A percentile compares a stretch with the other conserved stretches of the same genome.
These are phyloP conservation scores for Nannizziopsis barbatae DNA, from an alignment of 2,329 filamentous ascomycete genomes.

Conservation along the genomic window DNA sequence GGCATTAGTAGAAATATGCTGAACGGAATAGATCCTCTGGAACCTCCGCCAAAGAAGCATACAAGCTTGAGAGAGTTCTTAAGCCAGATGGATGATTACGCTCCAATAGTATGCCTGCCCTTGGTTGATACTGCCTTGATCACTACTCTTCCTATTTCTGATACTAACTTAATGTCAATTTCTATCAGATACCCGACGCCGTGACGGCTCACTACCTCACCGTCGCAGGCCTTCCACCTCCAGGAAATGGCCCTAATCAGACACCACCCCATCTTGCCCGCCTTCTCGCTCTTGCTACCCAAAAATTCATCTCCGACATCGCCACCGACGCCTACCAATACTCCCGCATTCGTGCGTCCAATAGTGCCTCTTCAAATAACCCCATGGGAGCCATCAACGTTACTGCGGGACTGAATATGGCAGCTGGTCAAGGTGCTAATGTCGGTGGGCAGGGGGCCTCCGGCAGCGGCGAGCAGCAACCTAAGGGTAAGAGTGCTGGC, in stretches of 20 bases:
- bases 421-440: constrained; percentile 45
- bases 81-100: constrained; percentile 94
- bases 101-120: constrained; percentile 67
- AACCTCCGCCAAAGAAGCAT: constrained; percentile 70
- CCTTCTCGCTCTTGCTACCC: constrained; percentile 89
- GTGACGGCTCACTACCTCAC: constrained; percentile 98
- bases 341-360: constrained; percentile 86
- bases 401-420: constrained; percentile 47
- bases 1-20: constrained; percentile 18
- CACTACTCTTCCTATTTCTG: background rate
- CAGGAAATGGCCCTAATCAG: constrained; percentile 67
- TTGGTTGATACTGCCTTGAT: background rate
- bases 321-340: constrained; percentile 97
- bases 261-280: constrained; percentile 72
- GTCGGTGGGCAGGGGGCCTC: constrained; percentile 39
- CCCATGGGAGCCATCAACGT: constrained; percentile 78
- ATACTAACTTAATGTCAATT: background rate
- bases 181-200: constrained; percentile 74
- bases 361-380: constrained; percentile 75
- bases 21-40: constrained; percentile 40
- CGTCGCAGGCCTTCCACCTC: constrained; percentile 83
- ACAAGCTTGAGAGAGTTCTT: constrained; percentile 85
- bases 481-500: constrained; percentile 39
- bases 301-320: constrained; percentile 97
- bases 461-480: constrained; percentile 34